Conservation (phyloP, 108 stramenopile genomes). For the Cylindrotheca closterium region DNA sequence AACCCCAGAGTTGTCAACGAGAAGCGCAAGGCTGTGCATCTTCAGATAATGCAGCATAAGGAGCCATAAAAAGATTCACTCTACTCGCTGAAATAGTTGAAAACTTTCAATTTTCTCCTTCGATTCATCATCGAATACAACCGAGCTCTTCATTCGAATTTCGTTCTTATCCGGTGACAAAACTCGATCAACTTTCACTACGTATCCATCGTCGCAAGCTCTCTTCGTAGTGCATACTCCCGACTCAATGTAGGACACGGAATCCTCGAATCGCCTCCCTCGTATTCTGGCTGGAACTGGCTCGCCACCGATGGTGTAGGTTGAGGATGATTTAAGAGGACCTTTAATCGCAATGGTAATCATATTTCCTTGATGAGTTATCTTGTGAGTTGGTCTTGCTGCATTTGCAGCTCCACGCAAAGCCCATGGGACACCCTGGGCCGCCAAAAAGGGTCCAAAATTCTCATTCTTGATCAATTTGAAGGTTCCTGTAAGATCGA, state of each 20-base stretch:
- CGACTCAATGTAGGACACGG: constrained; percentile 33
- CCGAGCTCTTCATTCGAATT: constrained; percentile 24
- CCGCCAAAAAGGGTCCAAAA: constrained; percentile 49
- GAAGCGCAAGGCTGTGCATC: no score
- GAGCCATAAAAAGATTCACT: background rate
- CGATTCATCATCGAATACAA: constrained; percentile 28
- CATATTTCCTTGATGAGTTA: constrained; percentile 35
- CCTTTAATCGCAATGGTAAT: constrained; percentile 51
- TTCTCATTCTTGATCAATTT: constrained; percentile 47
- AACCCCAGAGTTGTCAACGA: no score
- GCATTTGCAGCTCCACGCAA: constrained; percentile 44
- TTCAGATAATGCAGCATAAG: background rate
- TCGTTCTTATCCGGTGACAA: constrained; percentile 30
- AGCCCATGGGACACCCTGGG: constrained; percentile 61
- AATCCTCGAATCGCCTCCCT: constrained; percentile 48
- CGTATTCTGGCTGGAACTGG: constrained; percentile 39
- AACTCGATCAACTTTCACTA: constrained; percentile 27
- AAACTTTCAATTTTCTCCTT: constrained; percentile 23
- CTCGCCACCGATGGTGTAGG: constrained; percentile 51
- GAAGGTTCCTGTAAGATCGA: constrained; percentile 50
- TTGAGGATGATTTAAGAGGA: constrained; percentile 48
- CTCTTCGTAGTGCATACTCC: constrained; percentile 45
- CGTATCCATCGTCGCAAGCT: constrained; percentile 45
- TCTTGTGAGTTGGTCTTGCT: constrained; percentile 46
- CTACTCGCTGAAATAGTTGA: constrained; percentile 37